Conservation (phyloP, 1,139 yeast species). For the Petasospora rhodanensis region DNA sequence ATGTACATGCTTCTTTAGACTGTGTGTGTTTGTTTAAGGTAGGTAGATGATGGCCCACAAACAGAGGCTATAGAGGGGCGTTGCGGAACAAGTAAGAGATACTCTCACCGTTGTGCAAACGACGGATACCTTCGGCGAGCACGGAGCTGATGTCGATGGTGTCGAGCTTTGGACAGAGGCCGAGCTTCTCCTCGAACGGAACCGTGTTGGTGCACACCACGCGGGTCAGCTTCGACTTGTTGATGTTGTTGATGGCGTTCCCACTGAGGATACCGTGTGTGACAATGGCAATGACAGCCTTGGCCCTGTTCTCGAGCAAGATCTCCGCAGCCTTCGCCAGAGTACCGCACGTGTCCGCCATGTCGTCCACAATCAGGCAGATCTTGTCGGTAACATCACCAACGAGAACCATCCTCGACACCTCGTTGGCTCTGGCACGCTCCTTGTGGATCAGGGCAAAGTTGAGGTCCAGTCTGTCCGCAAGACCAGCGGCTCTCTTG, state of each 20-base stretch:
- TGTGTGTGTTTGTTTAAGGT: no score
- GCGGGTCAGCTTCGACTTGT: slow-evolving; percentile 67
- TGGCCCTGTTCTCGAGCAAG: slow-evolving; percentile 73
- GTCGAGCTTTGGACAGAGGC: slow-evolving; percentile 68
- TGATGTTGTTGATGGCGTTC: slow-evolving; percentile 79
- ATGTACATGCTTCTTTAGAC: no score
- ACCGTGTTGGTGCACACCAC: slow-evolving; percentile 95
- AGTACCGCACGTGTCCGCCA: slow-evolving; percentile 99
- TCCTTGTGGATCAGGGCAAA: slow-evolving; percentile 97
- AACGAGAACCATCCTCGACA: slow-evolving; percentile 89
- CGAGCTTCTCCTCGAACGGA: slow-evolving; percentile 77
- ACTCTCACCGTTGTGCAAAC: slow-evolving; percentile 96
- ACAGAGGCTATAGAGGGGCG: slow-evolving; percentile 43
- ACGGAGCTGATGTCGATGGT: slow-evolving; percentile 84
- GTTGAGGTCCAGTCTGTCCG: slow-evolving; percentile 86
- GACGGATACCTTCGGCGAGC: slow-evolving; percentile 92
- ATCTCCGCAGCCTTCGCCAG: slow-evolving; percentile 94
- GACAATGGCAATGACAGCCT: slow-evolving; percentile 86
- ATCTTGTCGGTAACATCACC: slow-evolving; percentile 90
- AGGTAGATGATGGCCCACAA: neutral
- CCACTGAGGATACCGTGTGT: slow-evolving; percentile 94
- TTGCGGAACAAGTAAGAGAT: slow-evolving; percentile 84
- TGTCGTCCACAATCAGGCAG: slow-evolving; percentile 91
- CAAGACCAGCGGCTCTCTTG: slow-evolving; percentile 92
- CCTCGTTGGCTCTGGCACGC: slow-evolving; percentile 92